phyloP scores from a whole-genome alignment of 108 stramenopile genomes.

The Cyclotella baltica region DNA sequence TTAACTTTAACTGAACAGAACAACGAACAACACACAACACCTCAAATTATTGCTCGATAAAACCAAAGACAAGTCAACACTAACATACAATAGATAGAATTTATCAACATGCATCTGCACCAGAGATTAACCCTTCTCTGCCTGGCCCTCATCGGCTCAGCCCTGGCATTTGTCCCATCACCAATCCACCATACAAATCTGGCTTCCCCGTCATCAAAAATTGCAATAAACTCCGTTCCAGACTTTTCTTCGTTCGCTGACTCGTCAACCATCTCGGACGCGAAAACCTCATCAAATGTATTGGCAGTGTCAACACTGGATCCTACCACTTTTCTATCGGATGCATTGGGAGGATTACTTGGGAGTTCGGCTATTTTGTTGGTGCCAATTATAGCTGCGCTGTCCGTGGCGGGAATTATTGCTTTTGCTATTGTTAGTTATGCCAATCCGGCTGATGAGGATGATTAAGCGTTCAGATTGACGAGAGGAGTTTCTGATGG shows the following conservation, averaged over 20 bases:
- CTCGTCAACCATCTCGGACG: constrained; percentile 8
- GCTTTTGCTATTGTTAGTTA: constrained; percentile 76
- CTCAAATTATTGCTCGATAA: too few relatives aligned
- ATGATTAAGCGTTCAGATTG: constrained; percentile 17
- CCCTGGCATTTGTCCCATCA: constrained; percentile 15
- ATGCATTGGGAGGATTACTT: constrained; percentile 67
- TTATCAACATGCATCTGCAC: neutral
- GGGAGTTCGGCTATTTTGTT: constrained; percentile 71
- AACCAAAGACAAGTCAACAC: too few relatives aligned
- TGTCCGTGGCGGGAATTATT: constrained; percentile 68
- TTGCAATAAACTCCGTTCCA: neutral
- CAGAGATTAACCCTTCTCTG: neutral
- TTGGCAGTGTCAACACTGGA: constrained; percentile 70
- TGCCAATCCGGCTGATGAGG: constrained; percentile 81
- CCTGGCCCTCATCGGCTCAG: constrained; percentile 12
- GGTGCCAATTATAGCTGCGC: constrained; percentile 81
- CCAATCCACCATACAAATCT: constrained; percentile 2
- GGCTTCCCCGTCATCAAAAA: neutral
- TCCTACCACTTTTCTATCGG: constrained; percentile 76
- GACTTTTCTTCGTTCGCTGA: neutral
- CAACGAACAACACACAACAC: too few relatives aligned
- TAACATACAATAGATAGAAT: too few relatives aligned
- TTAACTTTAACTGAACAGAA: too few relatives aligned
- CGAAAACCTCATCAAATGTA: neutral
- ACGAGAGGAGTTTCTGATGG: neutral